Evolutionary conservation across 805 yeast species (phyloP).

Genomic region (Saccharomycopsis lassenensis): DNA sequence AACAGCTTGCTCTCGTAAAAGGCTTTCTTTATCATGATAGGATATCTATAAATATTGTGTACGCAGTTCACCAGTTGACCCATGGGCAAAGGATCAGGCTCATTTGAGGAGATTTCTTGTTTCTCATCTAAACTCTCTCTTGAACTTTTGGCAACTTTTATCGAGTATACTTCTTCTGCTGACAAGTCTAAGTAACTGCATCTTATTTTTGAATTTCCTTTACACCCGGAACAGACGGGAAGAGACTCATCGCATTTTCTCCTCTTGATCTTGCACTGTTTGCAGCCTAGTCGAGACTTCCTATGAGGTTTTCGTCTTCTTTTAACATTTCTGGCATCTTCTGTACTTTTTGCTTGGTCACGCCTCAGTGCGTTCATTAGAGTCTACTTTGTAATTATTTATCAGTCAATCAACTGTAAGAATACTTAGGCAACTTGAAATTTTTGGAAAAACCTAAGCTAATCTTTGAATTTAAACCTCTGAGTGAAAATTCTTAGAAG

Average conservation of each 20-base stretch:
- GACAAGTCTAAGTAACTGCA: slow-evolving; percentile 6
- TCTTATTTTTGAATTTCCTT: not conserved
- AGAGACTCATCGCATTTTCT: slow-evolving; percentile 10
- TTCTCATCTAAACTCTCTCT: not conserved
- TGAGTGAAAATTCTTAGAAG: no score
- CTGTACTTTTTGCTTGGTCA: no score
- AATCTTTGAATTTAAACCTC: no score
- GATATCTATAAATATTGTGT: not conserved
- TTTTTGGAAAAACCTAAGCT: no score
- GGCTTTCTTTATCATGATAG: not conserved
- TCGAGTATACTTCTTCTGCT: slow-evolving; percentile 1
- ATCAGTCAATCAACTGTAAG: no score
- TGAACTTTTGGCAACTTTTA: not conserved
- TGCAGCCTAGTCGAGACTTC: slow-evolving; percentile 10
- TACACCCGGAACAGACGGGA: slow-evolving; percentile 6
- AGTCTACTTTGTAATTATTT: no score
- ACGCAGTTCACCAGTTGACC: not conserved
- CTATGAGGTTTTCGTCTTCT: slow-evolving; percentile 6
- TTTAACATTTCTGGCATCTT: slow-evolving; percentile 1
- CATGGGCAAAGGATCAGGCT: not conserved
- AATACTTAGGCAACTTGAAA: no score
- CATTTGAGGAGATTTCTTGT: not conserved
- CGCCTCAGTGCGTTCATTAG: no score
- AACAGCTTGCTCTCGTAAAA: not conserved
- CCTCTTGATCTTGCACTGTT: slow-evolving; percentile 8